These are phyloP conservation scores for Diaporthe sp. DNA, from an alignment of 2,329 filamentous ascomycete genomes.

Conservation along the genomic window DNA sequence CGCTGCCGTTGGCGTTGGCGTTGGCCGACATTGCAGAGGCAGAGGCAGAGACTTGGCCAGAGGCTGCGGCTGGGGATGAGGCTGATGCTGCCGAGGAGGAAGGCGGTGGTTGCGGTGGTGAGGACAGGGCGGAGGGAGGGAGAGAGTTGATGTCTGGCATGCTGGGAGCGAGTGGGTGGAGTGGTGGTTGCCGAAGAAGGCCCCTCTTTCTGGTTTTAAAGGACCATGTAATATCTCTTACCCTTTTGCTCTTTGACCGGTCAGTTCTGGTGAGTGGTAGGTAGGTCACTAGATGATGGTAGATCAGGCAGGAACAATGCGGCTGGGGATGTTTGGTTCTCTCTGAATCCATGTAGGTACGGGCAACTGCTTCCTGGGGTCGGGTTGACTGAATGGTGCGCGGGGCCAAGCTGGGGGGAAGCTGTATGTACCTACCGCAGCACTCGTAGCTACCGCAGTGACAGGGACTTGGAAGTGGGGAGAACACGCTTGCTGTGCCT, in stretches of 20 bases:
- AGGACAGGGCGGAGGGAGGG: slow-evolving; percentile 52
- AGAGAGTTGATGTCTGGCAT: slow-evolving; percentile 71
- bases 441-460: slow-evolving; percentile 11
- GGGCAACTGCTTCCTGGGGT: neutral
- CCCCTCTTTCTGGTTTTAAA: slow-evolving; percentile 25
- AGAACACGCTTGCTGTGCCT: neutral
- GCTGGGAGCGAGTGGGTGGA: slow-evolving; percentile 17
- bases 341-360: slow-evolving; percentile 17
- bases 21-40: slow-evolving; percentile 53
- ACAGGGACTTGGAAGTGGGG: slow-evolving; percentile 12
- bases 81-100: slow-evolving; percentile 15
- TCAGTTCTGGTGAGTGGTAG: neutral
- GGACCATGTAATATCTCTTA: neutral
- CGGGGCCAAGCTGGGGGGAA: slow-evolving; percentile 2
- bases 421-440: neutral
- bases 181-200: slow-evolving; percentile 1
- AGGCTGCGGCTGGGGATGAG: slow-evolving; percentile 54
- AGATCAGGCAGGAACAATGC: slow-evolving; percentile 21
- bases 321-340: neutral
- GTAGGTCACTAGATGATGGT: neutral
- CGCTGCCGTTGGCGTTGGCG: slow-evolving; percentile 43
- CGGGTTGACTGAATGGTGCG: neutral
- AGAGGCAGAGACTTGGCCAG: slow-evolving; percentile 46
- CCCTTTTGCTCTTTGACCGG: neutral
- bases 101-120: slow-evolving; percentile 4